Evolutionary conservation across 441 rosid genomes (phyloP).

Genomic region (Arabidopsis hybrid): DNA sequence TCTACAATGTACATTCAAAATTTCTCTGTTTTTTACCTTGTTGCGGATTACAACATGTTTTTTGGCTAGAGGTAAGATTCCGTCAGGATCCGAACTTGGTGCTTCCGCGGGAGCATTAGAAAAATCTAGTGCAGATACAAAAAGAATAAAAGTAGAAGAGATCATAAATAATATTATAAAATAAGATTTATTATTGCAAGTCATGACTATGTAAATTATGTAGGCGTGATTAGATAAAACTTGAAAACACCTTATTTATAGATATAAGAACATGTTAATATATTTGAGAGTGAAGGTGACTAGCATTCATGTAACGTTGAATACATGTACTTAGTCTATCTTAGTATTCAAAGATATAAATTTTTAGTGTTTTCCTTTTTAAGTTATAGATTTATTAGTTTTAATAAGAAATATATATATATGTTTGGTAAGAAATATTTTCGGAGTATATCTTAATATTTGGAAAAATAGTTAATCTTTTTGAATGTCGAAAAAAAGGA

Average conservation of each 20-base stretch:
- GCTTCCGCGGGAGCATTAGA: not conserved
- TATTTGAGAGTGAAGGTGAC: not conserved
- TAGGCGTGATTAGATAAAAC: not conserved
- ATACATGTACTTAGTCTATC: not conserved
- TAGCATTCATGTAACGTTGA: not conserved
- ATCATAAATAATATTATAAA: not conserved
- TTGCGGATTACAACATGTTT: not conserved
- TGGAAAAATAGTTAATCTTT: too few relatives aligned
- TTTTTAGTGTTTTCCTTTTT: too few relatives aligned
- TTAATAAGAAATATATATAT: too few relatives aligned
- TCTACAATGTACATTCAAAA: not conserved
- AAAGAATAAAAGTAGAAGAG: not conserved
- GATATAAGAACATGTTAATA: not conserved
- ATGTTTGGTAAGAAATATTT: too few relatives aligned
- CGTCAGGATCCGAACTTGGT: not conserved
- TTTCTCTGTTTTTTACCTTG: not conserved
- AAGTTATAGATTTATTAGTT: too few relatives aligned
- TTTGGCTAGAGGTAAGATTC: not conserved
- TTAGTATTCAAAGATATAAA: not conserved
- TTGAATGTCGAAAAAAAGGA: too few relatives aligned
- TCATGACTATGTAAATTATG: not conserved
- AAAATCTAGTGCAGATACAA: not conserved
- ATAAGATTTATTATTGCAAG: not conserved
- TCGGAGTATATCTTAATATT: too few relatives aligned
- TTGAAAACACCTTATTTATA: not conserved